These are phyloP conservation scores for grape (Vitis vinifera) DNA, from an alignment of 164 flowering plant genomes.

Conservation along the genomic window DNA sequence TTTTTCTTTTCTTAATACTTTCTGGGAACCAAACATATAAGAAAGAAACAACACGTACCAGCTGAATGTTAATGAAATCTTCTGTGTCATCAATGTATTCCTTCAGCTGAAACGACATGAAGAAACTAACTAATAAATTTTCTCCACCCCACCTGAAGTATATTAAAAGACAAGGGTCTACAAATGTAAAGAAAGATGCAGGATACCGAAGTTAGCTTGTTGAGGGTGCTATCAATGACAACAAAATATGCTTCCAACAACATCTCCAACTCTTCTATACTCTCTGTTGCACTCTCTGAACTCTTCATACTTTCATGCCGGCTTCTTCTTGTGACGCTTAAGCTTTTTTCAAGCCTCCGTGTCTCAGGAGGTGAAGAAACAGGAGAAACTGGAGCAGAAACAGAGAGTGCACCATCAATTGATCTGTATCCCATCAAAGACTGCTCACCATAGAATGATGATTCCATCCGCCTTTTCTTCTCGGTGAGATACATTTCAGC, in stretches of 20 bases:
- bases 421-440: slow-evolving; percentile 65
- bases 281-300: slow-evolving; percentile 59
- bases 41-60: slow-evolving; percentile 43
- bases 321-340: slow-evolving; percentile 83
- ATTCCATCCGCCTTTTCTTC: slow-evolving; percentile 68
- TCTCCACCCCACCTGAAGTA: neutral
- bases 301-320: slow-evolving; percentile 84
- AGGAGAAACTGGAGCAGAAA: slow-evolving; percentile 95
- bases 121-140: slow-evolving; percentile 12
- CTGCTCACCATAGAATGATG: slow-evolving; percentile 75
- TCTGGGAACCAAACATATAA: too few species aligned
- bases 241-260: slow-evolving; percentile 90
- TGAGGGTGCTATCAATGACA: slow-evolving; percentile 86
- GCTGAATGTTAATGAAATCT: slow-evolving; percentile 84
- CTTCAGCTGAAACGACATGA: slow-evolving; percentile 60
- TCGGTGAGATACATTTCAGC: slow-evolving; percentile 86
- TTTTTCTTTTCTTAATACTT: too few species aligned
- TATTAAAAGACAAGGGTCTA: neutral
- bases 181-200: slow-evolving; percentile 2
- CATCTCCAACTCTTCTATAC: slow-evolving; percentile 91
- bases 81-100: slow-evolving; percentile 85
- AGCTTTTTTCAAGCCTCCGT: slow-evolving; percentile 73
- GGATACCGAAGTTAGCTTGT: slow-evolving; percentile 87
- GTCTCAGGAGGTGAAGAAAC: slow-evolving; percentile 82
- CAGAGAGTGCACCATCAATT: slow-evolving; percentile 53